Percentiles rank a stretch among this genome's conserved stretches.
These are phyloP conservation scores for Trichoderma sp. DNA, from an alignment of 2,329 filamentous ascomycete genomes.

Conservation along the genomic window DNA sequence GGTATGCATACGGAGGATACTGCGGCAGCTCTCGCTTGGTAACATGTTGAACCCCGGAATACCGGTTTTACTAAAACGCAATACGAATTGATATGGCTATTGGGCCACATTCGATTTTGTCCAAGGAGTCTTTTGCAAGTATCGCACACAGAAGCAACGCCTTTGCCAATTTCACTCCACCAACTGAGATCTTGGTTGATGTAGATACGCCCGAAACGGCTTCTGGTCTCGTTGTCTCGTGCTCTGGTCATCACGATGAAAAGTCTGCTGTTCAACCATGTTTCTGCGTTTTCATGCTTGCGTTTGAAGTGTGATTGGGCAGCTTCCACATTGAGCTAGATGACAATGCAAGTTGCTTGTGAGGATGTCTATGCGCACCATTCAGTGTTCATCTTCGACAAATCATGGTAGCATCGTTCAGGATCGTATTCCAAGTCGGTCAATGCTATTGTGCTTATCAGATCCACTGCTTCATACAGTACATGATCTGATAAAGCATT, in stretches of 20 bases:
- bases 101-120: not conserved
- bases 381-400: not conserved
- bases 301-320: not conserved
- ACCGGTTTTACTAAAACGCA: not conserved
- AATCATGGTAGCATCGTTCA: not conserved
- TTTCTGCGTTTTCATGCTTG: not conserved
- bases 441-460: not conserved
- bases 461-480: not conserved
- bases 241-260: not conserved
- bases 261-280: not conserved
- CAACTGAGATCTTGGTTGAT: too few species aligned
- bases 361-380: not conserved
- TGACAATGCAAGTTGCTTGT: not conserved
- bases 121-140: too few species aligned
- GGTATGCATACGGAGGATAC: constrained; percentile 1
- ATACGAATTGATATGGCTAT: not conserved
- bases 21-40: not conserved
- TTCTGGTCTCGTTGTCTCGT: not conserved
- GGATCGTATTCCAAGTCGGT: not conserved
- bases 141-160: too few species aligned
- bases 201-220: too few species aligned
- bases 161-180: too few species aligned
- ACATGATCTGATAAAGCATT: constrained; percentile 1
- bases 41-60: not conserved
- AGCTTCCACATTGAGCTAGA: constrained; percentile 19